These are phyloP conservation scores for Lachancea mirantina DNA, from an alignment of 805 yeast genomes.

Conservation along the genomic window DNA sequence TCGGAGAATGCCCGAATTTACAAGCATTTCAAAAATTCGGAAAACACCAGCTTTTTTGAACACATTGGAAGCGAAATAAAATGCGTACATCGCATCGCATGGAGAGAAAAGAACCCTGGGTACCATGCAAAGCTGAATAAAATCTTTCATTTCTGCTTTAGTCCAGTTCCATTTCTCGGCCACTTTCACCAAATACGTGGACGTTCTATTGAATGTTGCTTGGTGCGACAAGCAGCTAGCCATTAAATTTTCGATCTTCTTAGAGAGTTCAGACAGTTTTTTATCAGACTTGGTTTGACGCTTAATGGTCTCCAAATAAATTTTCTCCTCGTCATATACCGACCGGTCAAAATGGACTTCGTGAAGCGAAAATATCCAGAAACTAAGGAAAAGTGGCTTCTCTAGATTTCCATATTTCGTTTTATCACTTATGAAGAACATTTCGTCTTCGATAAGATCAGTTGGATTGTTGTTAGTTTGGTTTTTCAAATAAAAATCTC, in stretches of 20 bases:
- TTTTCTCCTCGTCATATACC: slow-evolving; percentile 43
- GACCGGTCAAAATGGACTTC: slow-evolving; percentile 53
- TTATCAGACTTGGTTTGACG: slow-evolving; percentile 11
- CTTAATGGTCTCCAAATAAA: slow-evolving; percentile 12
- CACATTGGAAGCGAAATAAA: slow-evolving; percentile 50
- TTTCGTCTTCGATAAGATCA: too few species aligned
- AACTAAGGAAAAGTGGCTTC: slow-evolving; percentile 44
- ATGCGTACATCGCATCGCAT: slow-evolving; percentile 68
- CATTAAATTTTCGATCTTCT: slow-evolving; percentile 14
- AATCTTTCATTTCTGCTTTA: slow-evolving; percentile 24
- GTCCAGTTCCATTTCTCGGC: slow-evolving; percentile 18
- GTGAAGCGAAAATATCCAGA: slow-evolving; percentile 69
- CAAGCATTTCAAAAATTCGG: slow-evolving; percentile 38
- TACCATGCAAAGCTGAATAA: slow-evolving; percentile 58
- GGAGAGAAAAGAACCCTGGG: slow-evolving; percentile 78
- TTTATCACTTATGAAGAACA: too few species aligned
- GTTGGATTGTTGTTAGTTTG: too few species aligned
- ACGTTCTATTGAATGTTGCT: slow-evolving; percentile 12
- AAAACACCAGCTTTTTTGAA: slow-evolving; percentile 39
- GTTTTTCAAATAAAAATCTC: slow-evolving; percentile 42
- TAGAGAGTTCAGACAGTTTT: slow-evolving; percentile 14
- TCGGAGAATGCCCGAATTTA: slow-evolving; percentile 42
- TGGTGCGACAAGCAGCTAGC: slow-evolving; percentile 20
- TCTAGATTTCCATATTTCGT: too few species aligned
- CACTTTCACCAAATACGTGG: too few species aligned